Evolutionary conservation across 164 flowering plant species (phyloP).

Genomic region (Akebia trifoliata): DNA sequence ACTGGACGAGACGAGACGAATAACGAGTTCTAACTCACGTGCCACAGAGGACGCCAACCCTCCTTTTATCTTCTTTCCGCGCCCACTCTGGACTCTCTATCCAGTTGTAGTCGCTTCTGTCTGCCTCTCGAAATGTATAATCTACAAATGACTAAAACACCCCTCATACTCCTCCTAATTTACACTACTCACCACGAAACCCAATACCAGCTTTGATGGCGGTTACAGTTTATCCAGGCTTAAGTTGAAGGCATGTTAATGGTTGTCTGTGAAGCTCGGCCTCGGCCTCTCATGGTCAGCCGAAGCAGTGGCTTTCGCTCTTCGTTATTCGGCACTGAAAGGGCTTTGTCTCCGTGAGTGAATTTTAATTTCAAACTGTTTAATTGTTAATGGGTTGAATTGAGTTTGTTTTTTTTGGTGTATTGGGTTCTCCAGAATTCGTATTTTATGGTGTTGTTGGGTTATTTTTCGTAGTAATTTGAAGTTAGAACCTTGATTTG

Average conservation of each 20-base stretch:
- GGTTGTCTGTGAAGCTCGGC: conserved; percentile 26
- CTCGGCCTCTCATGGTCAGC: conserved; percentile 15
- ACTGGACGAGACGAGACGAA: too few species aligned
- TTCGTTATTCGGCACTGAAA: conserved; percentile 15
- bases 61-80: too few species aligned
- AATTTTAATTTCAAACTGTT: neutral
- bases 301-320: conserved; percentile 19
- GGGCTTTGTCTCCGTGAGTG: conserved; percentile 29
- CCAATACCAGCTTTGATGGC: conserved; percentile 16
- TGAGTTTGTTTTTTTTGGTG: neutral
- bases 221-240: conserved; percentile 6
- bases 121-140: neutral
- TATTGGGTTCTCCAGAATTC: neutral
- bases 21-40: too few species aligned
- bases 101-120: neutral
- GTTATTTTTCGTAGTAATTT: too few species aligned
- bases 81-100: neutral
- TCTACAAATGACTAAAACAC: conserved; percentile 15
- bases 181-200: neutral
- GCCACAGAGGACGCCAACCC: too few species aligned
- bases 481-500: too few species aligned
- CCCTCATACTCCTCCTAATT: conserved; percentile 6
- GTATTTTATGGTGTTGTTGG: neutral
- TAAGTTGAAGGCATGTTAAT: conserved; percentile 14
- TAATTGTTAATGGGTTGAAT: neutral